phyloP scores from a whole-genome alignment of 371 early-diverging fungal genomes.

The Mucor plumbeus region DNA sequence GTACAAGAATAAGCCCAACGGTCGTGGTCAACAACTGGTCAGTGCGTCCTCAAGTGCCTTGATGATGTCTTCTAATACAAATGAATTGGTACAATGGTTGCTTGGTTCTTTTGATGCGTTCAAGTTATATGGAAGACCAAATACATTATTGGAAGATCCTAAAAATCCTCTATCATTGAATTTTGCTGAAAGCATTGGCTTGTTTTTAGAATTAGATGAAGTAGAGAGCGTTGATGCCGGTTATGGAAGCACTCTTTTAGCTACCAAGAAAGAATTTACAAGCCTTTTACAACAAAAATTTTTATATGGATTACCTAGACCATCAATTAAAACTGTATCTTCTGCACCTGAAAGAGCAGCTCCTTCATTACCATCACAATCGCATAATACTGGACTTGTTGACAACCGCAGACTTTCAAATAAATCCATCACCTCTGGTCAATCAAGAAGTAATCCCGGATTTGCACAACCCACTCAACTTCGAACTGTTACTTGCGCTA shows the following conservation, averaged over 20 bases:
- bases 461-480: slow-evolving; percentile 18
- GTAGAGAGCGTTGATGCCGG: slow-evolving; percentile 33
- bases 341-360: neutral
- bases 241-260: slow-evolving; percentile 17
- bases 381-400: neutral
- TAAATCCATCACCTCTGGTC: neutral
- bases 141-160: slow-evolving; percentile 36
- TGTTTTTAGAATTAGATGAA: slow-evolving; percentile 46
- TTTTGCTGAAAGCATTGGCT: slow-evolving; percentile 37
- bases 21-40: slow-evolving; percentile 25
- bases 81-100: slow-evolving; percentile 55
- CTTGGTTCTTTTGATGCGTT: slow-evolving; percentile 54
- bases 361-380: neutral
- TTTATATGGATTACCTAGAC: slow-evolving; percentile 2
- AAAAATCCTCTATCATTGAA: slow-evolving; percentile 37
- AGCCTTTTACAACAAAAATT: slow-evolving; percentile 32
- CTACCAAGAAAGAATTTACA: slow-evolving; percentile 37
- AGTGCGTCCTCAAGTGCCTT: slow-evolving; percentile 35
- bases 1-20: slow-evolving; percentile 20
- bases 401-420: neutral
- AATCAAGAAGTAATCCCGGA: slow-evolving; percentile 2
- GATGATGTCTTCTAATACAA: slow-evolving; percentile 47
- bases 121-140: slow-evolving; percentile 57
- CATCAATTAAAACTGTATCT: neutral
- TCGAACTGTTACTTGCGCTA: slow-evolving; percentile 41